Base-by-base conservation (phyloP, 495 filamentous ascomycete species). In the Evansstolkia leycettana region DNA sequence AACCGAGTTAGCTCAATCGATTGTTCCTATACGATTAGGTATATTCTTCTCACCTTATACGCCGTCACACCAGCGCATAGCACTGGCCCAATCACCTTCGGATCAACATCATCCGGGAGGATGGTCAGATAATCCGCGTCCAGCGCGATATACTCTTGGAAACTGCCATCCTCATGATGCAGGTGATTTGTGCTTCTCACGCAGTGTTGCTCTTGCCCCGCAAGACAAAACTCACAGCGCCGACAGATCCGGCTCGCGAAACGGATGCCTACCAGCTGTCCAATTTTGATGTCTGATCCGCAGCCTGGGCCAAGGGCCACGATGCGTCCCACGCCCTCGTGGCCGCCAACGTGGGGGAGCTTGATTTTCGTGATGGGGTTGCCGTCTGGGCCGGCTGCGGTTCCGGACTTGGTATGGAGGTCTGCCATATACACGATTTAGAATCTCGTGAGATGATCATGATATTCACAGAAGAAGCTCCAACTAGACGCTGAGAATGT, bases 141-240 rank as follows among this genome's bases (percentile, higher is more conserved):
- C 15, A 69, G 43, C 1, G 54, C 58, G 35, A 69, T 63, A 37
- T 60, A 67, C 46, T 67, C 43, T 47, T 66, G 62, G 28, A 65
- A 67, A 24, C 57, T 59, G 2, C 65, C 67, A 42, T 69, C 65
- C 26, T 65, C 64, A 37, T 70, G 64, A 35, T 67, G 64, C 13
- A 69, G 40, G 44, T 69, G 67, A 23, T 69, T 68, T 5, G 63
- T 67, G 29, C 55, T 54, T 33, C 56, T 51, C 17, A 54, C 34
- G 24, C 59, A 64, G 33, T 68, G 55, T 42, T 70, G 64, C 40
- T 70, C 65, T 17, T 44, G 57, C 2, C 65, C 65, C 1, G 55
- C 59, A 17, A 68, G 50, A 40, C 67, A 69, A 31, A 59, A 67
- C 33, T 66, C 56, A 43, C 64, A 70, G 7, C 64, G 55, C 13